These are phyloP conservation scores for Leccinum ponderosum DNA, from an alignment of 1,284 basidiomycete species.

Conservation along the genomic window DNA sequence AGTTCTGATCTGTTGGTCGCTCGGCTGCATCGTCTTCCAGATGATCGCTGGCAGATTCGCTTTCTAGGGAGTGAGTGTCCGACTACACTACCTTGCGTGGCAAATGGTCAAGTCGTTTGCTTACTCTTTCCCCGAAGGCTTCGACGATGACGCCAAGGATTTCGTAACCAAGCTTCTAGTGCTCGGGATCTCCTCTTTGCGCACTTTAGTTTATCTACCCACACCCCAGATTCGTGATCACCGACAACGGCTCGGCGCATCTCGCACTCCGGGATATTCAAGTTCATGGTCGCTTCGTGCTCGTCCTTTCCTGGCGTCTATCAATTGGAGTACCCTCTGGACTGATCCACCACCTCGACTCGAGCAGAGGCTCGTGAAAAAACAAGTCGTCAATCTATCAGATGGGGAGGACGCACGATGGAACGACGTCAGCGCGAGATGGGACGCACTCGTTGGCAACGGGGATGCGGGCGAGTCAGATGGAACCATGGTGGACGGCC, in stretches of 20 bases:
- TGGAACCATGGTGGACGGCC: constrained; percentile 7
- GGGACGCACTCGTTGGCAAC: constrained; percentile 44
- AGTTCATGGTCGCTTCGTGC: constrained; percentile 52
- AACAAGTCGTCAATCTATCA: constrained; percentile 42
- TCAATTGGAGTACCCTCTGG: constrained; percentile 81
- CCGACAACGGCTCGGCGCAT: constrained; percentile 65
- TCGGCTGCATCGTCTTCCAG: constrained; percentile 96
- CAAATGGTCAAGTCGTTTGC: constrained; percentile 77
- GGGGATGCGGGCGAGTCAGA: constrained; percentile 16
- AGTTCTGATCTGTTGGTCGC: constrained; percentile 96
- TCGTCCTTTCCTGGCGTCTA: constrained; percentile 74
- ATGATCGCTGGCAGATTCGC: constrained; percentile 94
- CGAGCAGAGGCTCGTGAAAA: constrained; percentile 55
- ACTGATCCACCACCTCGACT: constrained; percentile 59
- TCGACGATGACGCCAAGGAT: constrained; percentile 69
- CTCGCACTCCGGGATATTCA: constrained; percentile 45
- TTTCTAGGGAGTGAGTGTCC: constrained; percentile 80
- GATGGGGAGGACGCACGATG: constrained; percentile 40
- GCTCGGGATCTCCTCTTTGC: constrained; percentile 28
- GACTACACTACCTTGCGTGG: constrained; percentile 74
- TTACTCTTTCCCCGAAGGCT: constrained; percentile 72
- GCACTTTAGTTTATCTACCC: not conserved
- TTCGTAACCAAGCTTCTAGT: constrained; percentile 68
- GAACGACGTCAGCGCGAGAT: constrained; percentile 52
- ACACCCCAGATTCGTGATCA: constrained; percentile 69